Base-by-base conservation (phyloP, 2,329 filamentous ascomycete species). In the Samsoniella hepiali region DNA sequence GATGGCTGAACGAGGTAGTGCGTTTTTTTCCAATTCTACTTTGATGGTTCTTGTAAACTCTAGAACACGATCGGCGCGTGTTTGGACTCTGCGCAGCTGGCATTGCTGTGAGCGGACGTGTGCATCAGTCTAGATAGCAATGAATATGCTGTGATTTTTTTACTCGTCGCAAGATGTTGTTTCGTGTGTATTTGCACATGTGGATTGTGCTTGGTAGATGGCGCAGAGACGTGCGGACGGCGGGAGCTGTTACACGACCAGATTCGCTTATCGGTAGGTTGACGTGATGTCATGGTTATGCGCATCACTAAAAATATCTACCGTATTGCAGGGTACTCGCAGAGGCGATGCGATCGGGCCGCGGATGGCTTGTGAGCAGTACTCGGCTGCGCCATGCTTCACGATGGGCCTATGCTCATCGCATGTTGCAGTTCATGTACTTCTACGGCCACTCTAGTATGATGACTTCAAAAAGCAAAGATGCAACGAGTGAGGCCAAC, bases 121-220 rank as follows among this genome's bases (percentile, higher is more conserved):
- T 62, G 59, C 56, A 62, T 62, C 51, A 62, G 59, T 62, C 59
- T 62, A 62, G 59, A 62, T 62, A 56, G 32, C 44, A 62, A 55
- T 55, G 22, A 56, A 62, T 62, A 62, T 42, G 42, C 51, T 55
- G 50, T 45, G 51, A 32, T 31, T 62, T 29, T 57, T 49, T 56
- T 62, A 17, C 13, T 42, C 17, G 5, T 7, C 27, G 11, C 57
- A 31, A 27, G 13, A 17, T 10, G 11, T 22, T 15, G 34, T 22
- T 7, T 45, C 11, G 15, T 13, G 5, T 15, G 42, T 3, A 45
- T 45, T 45, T 45, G 15, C 22, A 45, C 42, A 38, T 38, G 9
- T 9, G 11, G 6, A 38, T 38, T 2, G 9, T 38, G 34, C 6
- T 11, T 9, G 34, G 32, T 22, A 22, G 22, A 22, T 34, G 32